These are phyloP conservation scores for Pestalotiopsis sp. DNA, from an alignment of 2,329 filamentous ascomycete genomes.

Conservation along the genomic window DNA sequence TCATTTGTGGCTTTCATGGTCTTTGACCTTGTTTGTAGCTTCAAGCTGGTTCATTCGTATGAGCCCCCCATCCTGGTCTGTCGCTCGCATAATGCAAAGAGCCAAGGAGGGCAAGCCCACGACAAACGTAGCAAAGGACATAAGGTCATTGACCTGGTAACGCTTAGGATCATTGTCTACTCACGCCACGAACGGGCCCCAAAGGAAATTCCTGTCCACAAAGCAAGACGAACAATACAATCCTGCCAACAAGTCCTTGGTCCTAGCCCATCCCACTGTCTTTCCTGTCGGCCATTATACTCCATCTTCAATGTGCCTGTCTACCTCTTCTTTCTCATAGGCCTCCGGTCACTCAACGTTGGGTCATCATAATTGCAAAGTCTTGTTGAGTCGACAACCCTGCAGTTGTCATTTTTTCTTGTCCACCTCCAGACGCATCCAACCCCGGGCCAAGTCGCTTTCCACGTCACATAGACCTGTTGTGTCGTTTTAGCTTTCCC, in stretches of 20 bases:
- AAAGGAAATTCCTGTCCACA: conserved; percentile 1
- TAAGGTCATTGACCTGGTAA: conserved; percentile 21
- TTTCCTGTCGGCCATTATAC: background rate
- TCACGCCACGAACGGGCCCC: conserved; percentile 7
- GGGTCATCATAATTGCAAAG: background rate
- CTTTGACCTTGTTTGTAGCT: background rate
- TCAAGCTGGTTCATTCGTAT: background rate
- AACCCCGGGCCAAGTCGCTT: background rate
- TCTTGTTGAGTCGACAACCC: background rate
- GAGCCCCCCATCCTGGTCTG: background rate
- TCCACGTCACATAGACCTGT: background rate
- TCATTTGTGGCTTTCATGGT: background rate
- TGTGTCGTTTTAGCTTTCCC: background rate
- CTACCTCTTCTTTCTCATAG: conserved; percentile 4
- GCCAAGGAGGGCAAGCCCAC: background rate
- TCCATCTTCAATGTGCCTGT: conserved; percentile 7
- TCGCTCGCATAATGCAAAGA: background rate
- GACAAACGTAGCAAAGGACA: conserved; percentile 11
- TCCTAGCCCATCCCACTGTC: background rate
- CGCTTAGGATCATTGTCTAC: conserved; percentile 20
- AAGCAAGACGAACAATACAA: conserved; percentile 16
- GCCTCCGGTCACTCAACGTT: conserved; percentile 1
- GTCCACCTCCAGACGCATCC: background rate
- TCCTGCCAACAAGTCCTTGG: conserved; percentile 15
- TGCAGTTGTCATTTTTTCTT: background rate